phyloP scores from a whole-genome alignment of 371 early-diverging fungal species.

The Circinella minor region DNA sequence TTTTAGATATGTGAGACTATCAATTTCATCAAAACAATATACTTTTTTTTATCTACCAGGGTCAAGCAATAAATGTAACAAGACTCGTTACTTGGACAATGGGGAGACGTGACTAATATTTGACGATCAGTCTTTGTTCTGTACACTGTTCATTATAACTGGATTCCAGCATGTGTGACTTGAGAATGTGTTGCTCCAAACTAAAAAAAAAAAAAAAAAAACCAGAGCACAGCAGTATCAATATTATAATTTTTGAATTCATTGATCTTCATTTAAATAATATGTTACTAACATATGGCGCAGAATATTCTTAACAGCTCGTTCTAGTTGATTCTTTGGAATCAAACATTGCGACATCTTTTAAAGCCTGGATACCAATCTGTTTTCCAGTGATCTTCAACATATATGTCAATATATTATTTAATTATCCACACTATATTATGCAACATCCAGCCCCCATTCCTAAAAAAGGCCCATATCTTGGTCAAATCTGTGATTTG shows the following conservation, averaged over 20 bases:
- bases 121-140: not conserved
- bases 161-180: not conserved
- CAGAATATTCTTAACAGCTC: conserved; percentile 2
- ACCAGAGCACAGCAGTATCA: not conserved
- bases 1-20: too few species aligned
- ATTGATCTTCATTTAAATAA: not conserved
- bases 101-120: not conserved
- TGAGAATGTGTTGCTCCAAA: not conserved
- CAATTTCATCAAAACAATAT: too few species aligned
- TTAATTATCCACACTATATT: not conserved
- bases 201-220: not conserved
- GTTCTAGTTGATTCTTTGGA: conserved; percentile 1
- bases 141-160: not conserved
- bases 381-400: not conserved
- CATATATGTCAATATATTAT: conserved; percentile 2
- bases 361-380: conserved; percentile 1
- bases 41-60: too few species aligned
- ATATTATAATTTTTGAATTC: conserved; percentile 2
- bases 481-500: conserved; percentile 1
- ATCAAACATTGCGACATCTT: not conserved
- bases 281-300: not conserved
- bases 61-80: too few species aligned
- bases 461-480: conserved; percentile 1
- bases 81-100: too few species aligned
- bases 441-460: not conserved